Percentiles rank a stretch among this genome's conserved stretches.
These are phyloP conservation scores for Asterionellopsis glacialis DNA, from an alignment of 108 stramenopile genomes.

Conservation along the genomic window DNA sequence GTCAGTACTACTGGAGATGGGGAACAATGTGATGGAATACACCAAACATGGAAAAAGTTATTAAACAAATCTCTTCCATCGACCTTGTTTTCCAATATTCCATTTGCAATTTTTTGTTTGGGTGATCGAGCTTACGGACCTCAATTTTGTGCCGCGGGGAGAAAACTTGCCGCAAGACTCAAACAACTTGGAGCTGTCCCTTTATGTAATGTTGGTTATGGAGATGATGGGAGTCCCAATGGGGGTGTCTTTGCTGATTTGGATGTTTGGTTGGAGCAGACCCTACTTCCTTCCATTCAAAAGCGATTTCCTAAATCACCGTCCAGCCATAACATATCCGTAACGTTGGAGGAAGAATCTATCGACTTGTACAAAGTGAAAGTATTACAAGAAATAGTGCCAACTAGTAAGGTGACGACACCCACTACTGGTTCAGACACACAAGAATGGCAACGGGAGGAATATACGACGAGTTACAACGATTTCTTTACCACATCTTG, in stretches of 20 bases:
- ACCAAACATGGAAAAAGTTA: constrained; percentile 54
- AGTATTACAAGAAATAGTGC: not conserved
- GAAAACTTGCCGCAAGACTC: constrained; percentile 75
- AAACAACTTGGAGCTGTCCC: constrained; percentile 63
- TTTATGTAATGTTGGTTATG: constrained; percentile 69
- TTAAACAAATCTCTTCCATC: constrained; percentile 55
- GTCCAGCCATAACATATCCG: too few species aligned
- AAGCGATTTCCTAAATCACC: not conserved
- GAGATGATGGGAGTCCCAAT: constrained; percentile 75
- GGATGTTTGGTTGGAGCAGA: constrained; percentile 64
- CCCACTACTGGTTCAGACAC: not conserved
- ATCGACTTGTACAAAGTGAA: constrained; percentile 1
- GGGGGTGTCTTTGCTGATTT: constrained; percentile 82
- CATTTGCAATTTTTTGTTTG: constrained; percentile 71
- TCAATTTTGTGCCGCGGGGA: constrained; percentile 78
- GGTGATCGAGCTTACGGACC: constrained; percentile 86
- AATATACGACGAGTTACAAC: constrained; percentile 33
- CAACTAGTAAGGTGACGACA: not conserved
- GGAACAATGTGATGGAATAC: constrained; percentile 71
- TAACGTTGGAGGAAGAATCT: too few species aligned
- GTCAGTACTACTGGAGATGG: constrained; percentile 85
- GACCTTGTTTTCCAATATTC: constrained; percentile 25
- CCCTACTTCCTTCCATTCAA: constrained; percentile 23
- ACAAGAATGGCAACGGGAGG: constrained; percentile 40
- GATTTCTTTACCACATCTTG: constrained; percentile 49